These are phyloP conservation scores for Neurospora sp. DNA, from an alignment of 495 filamentous ascomycete species.

Conservation along the genomic window DNA sequence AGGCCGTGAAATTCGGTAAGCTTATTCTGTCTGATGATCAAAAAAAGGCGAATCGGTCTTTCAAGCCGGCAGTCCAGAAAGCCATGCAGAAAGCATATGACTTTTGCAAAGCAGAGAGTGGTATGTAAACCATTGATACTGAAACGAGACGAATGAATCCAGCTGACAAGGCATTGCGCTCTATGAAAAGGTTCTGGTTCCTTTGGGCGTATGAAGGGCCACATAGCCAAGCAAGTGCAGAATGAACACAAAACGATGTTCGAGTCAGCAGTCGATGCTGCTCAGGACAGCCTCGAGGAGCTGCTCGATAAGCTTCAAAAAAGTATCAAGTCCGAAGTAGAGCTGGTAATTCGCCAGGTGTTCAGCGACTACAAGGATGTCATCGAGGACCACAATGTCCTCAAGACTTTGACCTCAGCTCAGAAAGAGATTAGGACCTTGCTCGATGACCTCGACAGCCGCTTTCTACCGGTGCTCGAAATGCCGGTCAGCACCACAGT, in stretches of 20 bases:
- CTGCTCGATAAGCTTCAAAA: constrained; percentile 23
- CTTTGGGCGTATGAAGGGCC: constrained; percentile 39
- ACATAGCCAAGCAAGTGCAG: constrained; percentile 36
- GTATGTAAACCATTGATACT: constrained; percentile 16
- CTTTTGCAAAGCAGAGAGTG: constrained; percentile 31
- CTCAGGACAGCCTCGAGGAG: constrained; percentile 19
- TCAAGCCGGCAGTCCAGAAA: constrained; percentile 34
- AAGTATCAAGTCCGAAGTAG: not conserved
- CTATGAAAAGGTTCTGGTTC: constrained; percentile 27
- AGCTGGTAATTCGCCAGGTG: not conserved
- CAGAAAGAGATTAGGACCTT: not conserved
- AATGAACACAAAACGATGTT: constrained; percentile 35
- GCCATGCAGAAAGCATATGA: constrained; percentile 35
- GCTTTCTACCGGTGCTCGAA: not conserved
- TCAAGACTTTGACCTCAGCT: constrained; percentile 1
- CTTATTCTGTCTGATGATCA: constrained; percentile 30
- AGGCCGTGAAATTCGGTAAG: constrained; percentile 20
- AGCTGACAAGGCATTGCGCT: not conserved
- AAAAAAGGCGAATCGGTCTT: constrained; percentile 44
- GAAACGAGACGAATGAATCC: not conserved
- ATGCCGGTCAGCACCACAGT: not conserved
- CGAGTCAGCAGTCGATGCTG: constrained; percentile 23
- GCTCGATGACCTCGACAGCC: constrained; percentile 1
- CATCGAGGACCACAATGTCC: constrained; percentile 13
- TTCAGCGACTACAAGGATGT: constrained; percentile 31